Base-by-base conservation (phyloP, 495 filamentous ascomycete genomes). In the Penicillium flavigenum region DNA sequence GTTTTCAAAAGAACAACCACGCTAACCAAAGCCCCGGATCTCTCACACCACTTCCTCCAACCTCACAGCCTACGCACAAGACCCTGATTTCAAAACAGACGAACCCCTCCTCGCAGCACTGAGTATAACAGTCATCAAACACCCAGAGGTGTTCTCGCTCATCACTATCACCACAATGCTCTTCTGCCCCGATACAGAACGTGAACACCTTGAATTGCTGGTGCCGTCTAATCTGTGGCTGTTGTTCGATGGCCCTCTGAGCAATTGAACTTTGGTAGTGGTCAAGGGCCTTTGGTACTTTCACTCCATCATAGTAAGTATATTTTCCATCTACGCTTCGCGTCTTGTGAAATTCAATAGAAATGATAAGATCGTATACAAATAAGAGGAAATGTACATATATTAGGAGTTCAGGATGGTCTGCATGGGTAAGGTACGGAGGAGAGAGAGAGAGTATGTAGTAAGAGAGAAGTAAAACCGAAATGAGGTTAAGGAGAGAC, bases 131-230 rank as follows among this genome's bases (percentile, higher is more conserved):
- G 80, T 86, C 12, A 77, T 88, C 32, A 61, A 83, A 3, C 73
- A 79, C 34, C 88, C 88, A 0, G 57, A 41, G 0, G 89, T 75
- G 0, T 88, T 90, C 62, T 58, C 76, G 1, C 48, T 70, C 3
- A 78, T 91, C 12, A 76, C 75, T 9, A 54, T 67, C 0, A 63
- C 65, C 1, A 83, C 85, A 2, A 75, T 91, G 12, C 81, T 91
- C 47, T 83, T 87, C 64, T 87, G 86, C 43, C 78, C 79, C n/a
- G 76, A 75, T 2, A 73, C 73, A 8, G 27, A 29, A 8, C 27
- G 26, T 8, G 24, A 24, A 24, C 5, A 24, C 24, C 24, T 24
- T 24, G 24, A 24, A 24, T 24, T 5, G 24, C 2, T 24, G 6
- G 61, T 79, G 5, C 47, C 60, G 1, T 58, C 53, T 0, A 62